phyloP scores from a whole-genome alignment of 2,329 filamentous ascomycete species.

The Fusarium multiceps region DNA sequence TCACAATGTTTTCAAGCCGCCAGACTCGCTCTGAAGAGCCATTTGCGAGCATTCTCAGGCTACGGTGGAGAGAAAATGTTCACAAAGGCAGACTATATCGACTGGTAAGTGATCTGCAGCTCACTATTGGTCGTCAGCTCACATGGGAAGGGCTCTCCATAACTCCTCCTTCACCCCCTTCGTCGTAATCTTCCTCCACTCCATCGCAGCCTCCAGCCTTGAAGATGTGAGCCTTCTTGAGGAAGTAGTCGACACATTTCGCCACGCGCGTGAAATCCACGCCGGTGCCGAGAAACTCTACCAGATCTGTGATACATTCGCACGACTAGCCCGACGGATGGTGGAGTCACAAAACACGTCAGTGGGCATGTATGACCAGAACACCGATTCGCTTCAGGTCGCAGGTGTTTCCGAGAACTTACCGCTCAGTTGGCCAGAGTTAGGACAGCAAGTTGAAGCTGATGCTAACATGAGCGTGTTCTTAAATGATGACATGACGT shows the following conservation, averaged over 20 bases:
- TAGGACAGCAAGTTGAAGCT: neutral
- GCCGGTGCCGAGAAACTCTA: conserved; percentile 31
- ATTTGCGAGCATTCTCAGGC: conserved; percentile 31
- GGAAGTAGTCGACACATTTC: conserved; percentile 30
- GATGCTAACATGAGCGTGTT: neutral
- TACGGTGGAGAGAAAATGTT: conserved; percentile 19
- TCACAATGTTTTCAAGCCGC: conserved; percentile 35
- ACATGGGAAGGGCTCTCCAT: conserved; percentile 33
- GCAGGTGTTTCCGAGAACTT: conserved; percentile 20
- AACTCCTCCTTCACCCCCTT: conserved; percentile 38
- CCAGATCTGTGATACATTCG: conserved; percentile 32
- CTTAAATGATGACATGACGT: conserved; percentile 31
- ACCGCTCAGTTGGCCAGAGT: conserved; percentile 14
- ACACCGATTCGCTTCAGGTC: conserved; percentile 27
- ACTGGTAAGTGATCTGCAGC: conserved; percentile 20
- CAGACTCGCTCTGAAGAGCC: conserved; percentile 18
- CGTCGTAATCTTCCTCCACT: conserved; percentile 35
- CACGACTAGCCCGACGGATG: conserved; percentile 25
- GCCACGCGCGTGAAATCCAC: conserved; percentile 17
- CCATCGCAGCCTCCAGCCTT: conserved; percentile 21
- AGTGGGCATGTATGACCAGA: conserved; percentile 33
- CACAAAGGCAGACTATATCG: conserved; percentile 32
- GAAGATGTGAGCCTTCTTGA: conserved; percentile 21
- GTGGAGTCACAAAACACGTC: conserved; percentile 34
- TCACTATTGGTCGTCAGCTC: neutral